Percentiles rank a stretch among this genome's conserved stretches.
These are phyloP conservation scores for Apiospora rasikravindrae DNA, from an alignment of 2,329 filamentous ascomycete species.

Conservation along the genomic window DNA sequence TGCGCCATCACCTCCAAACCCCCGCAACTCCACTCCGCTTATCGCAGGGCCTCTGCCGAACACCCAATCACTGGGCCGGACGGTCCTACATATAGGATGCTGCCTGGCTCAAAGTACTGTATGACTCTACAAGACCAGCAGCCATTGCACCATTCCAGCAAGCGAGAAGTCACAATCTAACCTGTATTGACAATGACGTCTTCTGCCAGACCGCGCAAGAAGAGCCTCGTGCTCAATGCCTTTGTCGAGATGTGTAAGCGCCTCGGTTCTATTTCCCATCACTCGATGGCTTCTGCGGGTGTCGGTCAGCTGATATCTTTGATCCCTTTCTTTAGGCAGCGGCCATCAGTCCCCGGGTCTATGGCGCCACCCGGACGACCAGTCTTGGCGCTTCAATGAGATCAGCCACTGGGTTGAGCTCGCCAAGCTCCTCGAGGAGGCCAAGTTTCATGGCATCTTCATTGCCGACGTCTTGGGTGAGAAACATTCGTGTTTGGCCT, in stretches of 20 bases:
- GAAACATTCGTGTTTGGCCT: no score
- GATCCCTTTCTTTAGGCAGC: constrained; percentile 13
- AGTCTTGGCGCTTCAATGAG: constrained; percentile 62
- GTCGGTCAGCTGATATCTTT: not conserved
- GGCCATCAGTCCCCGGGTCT: constrained; percentile 27
- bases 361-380: constrained; percentile 61
- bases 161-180: not conserved
- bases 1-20: not conserved
- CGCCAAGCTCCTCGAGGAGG: constrained; percentile 65
- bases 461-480: constrained; percentile 66
- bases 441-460: constrained; percentile 69
- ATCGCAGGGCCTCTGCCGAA: not conserved
- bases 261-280: not conserved
- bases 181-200: not conserved
- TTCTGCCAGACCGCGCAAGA: constrained; percentile 9
- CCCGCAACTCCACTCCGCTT: constrained; percentile 1
- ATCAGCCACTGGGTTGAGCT: constrained; percentile 68
- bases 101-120: not conserved
- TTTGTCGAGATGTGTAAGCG: constrained; percentile 26
- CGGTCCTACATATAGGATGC: not conserved
- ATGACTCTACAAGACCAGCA: fast-evolving
- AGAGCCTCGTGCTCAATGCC: constrained; percentile 25
- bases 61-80: not conserved
- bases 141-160: not conserved
- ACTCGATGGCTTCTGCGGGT: not conserved